Conservation (phyloP, 2,329 filamentous ascomycete species). For the Cordyceps pruinosa region DNA sequence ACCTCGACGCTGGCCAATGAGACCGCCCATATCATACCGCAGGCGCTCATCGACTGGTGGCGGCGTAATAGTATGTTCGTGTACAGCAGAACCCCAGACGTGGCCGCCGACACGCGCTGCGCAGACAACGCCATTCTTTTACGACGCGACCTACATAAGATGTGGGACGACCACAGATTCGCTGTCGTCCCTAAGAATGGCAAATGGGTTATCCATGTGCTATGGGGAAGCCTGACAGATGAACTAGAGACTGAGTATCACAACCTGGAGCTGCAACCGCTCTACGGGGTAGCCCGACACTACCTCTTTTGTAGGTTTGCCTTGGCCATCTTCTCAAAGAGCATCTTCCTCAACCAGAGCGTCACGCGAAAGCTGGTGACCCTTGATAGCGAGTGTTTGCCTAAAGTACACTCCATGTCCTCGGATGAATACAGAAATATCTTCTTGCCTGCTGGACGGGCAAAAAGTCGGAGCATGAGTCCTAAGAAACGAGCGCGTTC, state of each 20-base stretch:
- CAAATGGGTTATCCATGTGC: neutral
- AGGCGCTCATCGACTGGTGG: constrained; percentile 11
- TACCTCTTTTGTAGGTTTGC: constrained; percentile 10
- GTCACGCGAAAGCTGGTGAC: constrained; percentile 2
- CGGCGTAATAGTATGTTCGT: constrained; percentile 12
- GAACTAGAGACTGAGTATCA: constrained; percentile 12
- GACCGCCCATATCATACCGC: constrained; percentile 11
- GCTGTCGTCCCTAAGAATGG: constrained; percentile 7
- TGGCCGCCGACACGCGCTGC: constrained; percentile 4
- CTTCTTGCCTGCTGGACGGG: neutral
- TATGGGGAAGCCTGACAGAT: constrained; percentile 5
- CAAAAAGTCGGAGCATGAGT: neutral
- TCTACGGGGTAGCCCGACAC: constrained; percentile 5
- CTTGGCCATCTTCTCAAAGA: constrained; percentile 13
- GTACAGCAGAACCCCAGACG: constrained; percentile 6
- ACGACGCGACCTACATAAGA: constrained; percentile 5
- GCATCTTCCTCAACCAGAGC: constrained; percentile 8
- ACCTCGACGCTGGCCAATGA: constrained; percentile 9
- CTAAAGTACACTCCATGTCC: neutral
- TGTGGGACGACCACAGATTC: constrained; percentile 12
- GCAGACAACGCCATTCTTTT: constrained; percentile 11
- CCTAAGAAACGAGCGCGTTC: neutral
- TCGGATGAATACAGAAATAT: neutral
- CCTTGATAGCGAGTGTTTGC: neutral
- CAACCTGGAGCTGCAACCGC: constrained; percentile 9